Evolutionary conservation across 371 early-diverging fungal genomes (phyloP), one percentile per base, ranked within the genome.

Genomic region (Blyttiomyces sp.): DNA sequence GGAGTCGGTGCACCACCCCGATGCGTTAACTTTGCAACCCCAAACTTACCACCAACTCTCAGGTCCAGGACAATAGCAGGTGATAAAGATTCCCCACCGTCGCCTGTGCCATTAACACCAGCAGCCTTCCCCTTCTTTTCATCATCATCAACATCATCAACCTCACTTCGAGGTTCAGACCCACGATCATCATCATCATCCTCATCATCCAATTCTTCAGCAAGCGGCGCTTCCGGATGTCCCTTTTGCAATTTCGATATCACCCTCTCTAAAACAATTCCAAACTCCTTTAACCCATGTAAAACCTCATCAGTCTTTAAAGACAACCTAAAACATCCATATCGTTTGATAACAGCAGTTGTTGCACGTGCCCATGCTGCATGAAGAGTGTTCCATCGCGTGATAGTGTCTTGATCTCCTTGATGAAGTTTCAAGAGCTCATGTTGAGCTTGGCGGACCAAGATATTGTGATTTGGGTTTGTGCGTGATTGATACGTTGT

Each of bases 61-160:
- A 55, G 26, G 26, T 55, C 55, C 16, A 55, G 55, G 5, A 36
- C 42, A 13, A 55, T 39, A n/a, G 39, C n/a, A n/a, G n/a, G n/a
- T n/a, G n/a, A n/a, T n/a, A n/a, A n/a, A 13, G 39, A 11, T 13
- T 39, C 39, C 39, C 11, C n/a, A 39, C 39, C 39, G 39, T n/a
- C 13, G 39, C 11, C 39, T n/a, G n/a, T 11, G 11, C n/a, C 13
- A n/a, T 11, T 11, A 13, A n/a, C n/a, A n/a, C 39, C 39, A 39
- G 39, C 39, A 13, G 21, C 16, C 43, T 44, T 13, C 4, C 43
- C 39, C n/a, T 28, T 5, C 16, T 42, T n/a, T 43, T n/a, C 28
- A 27, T 30, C 16, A 7, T 11, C 26, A 13, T 30, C 9, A 46
- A 39, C n/a, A 11, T 39, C 13, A 13, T n/a, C 39, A 39, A 11